phyloP scores from a whole-genome alignment of 169 alveolate genomes.

The Plasmodium yoelii region DNA sequence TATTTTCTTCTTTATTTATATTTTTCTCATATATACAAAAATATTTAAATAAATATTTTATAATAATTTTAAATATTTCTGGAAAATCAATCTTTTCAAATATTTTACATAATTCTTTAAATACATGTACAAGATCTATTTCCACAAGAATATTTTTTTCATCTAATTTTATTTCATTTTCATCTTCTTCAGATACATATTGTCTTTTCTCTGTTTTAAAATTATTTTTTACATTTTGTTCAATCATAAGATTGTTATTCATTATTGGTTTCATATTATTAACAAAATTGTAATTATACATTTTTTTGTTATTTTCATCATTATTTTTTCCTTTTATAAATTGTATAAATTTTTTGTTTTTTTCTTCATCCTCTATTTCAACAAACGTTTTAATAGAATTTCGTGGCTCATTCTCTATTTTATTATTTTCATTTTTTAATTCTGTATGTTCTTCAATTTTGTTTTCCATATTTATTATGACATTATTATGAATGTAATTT shows the following conservation, averaged over 20 bases:
- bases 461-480: too few species aligned
- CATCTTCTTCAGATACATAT: too few species aligned
- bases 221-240: background rate
- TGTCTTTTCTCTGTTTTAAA: too few species aligned
- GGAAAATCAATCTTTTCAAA: constrained; percentile 40
- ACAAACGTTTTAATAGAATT: background rate
- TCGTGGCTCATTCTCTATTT: background rate
- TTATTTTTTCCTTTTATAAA: constrained; percentile 46
- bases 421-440: background rate
- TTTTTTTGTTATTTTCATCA: background rate
- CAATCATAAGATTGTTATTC: background rate
- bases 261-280: too few species aligned
- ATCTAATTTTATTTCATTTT: background rate
- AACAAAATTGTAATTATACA: too few species aligned
- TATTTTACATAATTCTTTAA: constrained; percentile 46
- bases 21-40: constrained; percentile 39
- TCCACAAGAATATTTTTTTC: constrained; percentile 12
- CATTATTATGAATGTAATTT: too few species aligned
- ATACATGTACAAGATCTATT: constrained; percentile 36
- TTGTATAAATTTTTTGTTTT: constrained; percentile 22
- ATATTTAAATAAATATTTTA: constrained; percentile 33
- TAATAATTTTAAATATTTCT: constrained; percentile 30
- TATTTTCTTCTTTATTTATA: constrained; percentile 20
- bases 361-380: constrained; percentile 10
- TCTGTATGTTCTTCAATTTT: too few species aligned